These are phyloP conservation scores for Aspergillus sclerotioniger DNA, from an alignment of 495 filamentous ascomycete species.

Conservation along the genomic window DNA sequence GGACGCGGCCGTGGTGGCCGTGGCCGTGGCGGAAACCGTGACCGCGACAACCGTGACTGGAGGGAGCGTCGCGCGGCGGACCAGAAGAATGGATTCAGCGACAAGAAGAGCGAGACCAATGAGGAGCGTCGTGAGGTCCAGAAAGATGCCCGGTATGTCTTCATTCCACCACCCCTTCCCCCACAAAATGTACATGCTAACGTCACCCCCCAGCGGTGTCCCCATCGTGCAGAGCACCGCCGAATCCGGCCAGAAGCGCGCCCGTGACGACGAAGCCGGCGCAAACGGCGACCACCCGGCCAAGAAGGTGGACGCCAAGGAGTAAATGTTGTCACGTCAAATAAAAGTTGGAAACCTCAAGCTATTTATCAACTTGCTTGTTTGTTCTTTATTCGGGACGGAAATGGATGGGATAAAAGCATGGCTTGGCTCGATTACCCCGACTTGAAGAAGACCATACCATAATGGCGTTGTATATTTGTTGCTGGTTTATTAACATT, in stretches of 20 bases:
- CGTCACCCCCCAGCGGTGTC: constrained; percentile 37
- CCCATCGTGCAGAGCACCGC: constrained; percentile 47
- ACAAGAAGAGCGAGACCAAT: constrained; percentile 14
- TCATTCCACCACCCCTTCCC: not conserved
- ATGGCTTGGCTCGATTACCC: constrained; percentile 4
- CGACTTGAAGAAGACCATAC: constrained; percentile 7
- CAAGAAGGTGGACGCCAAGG: constrained; percentile 52
- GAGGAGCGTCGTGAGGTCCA: constrained; percentile 28
- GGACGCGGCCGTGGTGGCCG: constrained; percentile 36
- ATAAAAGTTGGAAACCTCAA: not conserved
- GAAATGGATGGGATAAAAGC: constrained; percentile 6
- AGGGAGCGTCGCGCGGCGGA: constrained; percentile 65
- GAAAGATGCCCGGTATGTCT: constrained; percentile 47
- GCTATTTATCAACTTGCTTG: not conserved
- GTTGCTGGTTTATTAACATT: not conserved
- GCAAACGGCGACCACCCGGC: constrained; percentile 39
- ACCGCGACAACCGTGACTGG: constrained; percentile 60
- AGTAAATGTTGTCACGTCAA: constrained; percentile 28
- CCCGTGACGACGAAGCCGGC: constrained; percentile 42
- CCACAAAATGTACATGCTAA: not conserved
- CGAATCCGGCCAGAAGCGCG: constrained; percentile 46
- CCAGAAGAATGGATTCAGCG: constrained; percentile 59
- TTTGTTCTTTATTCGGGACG: not conserved
- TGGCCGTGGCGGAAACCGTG: constrained; percentile 29
- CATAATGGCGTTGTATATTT: constrained; percentile 9